Base-by-base conservation (phyloP, 495 filamentous ascomycete genomes). In the Annulohypoxylon bovei region DNA sequence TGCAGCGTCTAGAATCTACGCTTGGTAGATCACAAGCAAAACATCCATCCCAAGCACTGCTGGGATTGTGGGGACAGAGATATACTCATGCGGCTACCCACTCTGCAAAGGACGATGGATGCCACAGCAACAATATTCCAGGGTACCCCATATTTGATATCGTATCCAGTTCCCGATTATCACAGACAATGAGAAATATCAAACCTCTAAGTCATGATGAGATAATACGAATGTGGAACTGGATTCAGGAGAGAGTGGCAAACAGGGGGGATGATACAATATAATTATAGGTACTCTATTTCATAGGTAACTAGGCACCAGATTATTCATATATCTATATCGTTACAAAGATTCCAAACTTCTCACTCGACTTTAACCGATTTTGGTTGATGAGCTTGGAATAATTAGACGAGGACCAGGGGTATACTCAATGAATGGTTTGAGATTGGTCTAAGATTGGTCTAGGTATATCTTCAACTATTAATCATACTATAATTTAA, bases 1-100 rank as follows among this genome's bases (percentile, higher is more conserved):
- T 87, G 6, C 33, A 73, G 16, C 63, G 56, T 42, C 58, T 87
- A 33, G 81, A 85, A 14, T 33, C 39, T 14, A 32, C 49, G n/a
- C 52, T 70, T 9, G 28, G 30, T 9, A 37, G 61, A 1, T 61
- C 76, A 7, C 64, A 76, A 52, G 73, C 33, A 14, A 62, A 73
- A 22, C 76, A 85, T 67, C 79, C 78, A 6, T 75, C 75, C 6
- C 73, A 81, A 65, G 82, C 81, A 23, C 66, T 88, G 27, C 53
- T 86, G 14, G 81, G 81, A 4, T 44, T 84, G 6, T 88, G 85
- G 87, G 81, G 76, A 62, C 47, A 70, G 12, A 54, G 23, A 27
- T 70, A 67, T 69, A 16, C 25, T n/a, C 50, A 61, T 32, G 50
- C 18, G 14, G 30, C 40, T 23, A 61, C 70, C 40, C 28, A 6